A percentile compares a stretch with the other conserved stretches of the same genome.
Evolutionary conservation across 1,284 basidiomycete genomes (phyloP).

Genomic region (Sparassis latifolia): DNA sequence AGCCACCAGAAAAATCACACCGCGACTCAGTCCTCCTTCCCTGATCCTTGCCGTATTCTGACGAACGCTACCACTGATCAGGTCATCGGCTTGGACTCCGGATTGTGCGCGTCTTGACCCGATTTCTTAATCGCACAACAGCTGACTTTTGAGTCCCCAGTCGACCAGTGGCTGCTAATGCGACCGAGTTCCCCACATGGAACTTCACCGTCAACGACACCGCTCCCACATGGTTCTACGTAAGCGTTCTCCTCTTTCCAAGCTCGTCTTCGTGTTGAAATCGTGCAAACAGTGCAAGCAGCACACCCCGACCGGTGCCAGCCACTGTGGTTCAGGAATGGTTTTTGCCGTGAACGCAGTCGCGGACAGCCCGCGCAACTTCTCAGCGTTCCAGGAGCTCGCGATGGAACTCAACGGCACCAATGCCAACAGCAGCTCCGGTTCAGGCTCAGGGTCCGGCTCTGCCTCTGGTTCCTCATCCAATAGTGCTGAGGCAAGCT

Average conservation of each 20-base stretch:
- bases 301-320: conserved; percentile 21
- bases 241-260: conserved; percentile 5
- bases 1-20: conserved; percentile 61
- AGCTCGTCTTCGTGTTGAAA: background rate
- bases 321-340: conserved; percentile 38
- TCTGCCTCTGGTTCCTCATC: background rate
- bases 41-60: conserved; percentile 46
- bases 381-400: conserved; percentile 33
- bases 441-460: background rate
- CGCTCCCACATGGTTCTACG: conserved; percentile 35
- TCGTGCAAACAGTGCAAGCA: conserved; percentile 27
- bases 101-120: conserved; percentile 36
- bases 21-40: conserved; percentile 62
- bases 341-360: conserved; percentile 39
- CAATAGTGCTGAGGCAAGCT: conserved; percentile 5
- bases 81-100: conserved; percentile 49
- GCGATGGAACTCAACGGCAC: conserved; percentile 31
- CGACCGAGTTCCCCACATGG: conserved; percentile 44
- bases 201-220: conserved; percentile 52
- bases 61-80: conserved; percentile 29
- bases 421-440: conserved; percentile 8
- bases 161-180: conserved; percentile 41
- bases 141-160: background rate
- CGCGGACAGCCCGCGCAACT: conserved; percentile 31
- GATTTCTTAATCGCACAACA: background rate